A percentile compares a stretch with the other conserved stretches of the same genome.
These are phyloP conservation scores for Stagonosporopsis vannaccii DNA, from an alignment of 2,329 filamentous ascomycete species.

Conservation along the genomic window DNA sequence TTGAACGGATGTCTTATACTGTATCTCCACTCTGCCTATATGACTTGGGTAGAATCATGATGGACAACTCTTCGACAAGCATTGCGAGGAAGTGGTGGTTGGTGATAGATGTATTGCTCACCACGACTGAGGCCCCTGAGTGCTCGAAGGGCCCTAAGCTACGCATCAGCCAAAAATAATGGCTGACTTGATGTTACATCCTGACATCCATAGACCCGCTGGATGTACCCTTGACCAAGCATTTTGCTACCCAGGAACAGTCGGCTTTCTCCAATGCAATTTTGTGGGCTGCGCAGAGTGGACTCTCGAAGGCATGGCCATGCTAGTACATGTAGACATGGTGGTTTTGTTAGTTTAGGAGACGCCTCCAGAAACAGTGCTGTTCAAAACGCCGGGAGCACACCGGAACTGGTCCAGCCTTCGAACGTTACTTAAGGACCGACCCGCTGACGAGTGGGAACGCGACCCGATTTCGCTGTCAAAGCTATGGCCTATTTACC, in stretches of 20 bases:
- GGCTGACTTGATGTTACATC: neutral
- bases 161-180: neutral
- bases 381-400: slow-evolving; percentile 4
- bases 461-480: slow-evolving; percentile 12
- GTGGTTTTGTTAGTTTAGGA: slow-evolving; percentile 5
- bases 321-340: neutral
- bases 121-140: neutral
- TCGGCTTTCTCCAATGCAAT: neutral
- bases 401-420: slow-evolving; percentile 6
- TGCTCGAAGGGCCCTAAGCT: neutral
- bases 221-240: neutral
- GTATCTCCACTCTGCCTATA: neutral
- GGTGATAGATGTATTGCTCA: neutral
- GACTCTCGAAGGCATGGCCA: neutral
- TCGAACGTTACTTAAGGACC: slow-evolving; percentile 16
- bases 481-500: slow-evolving; percentile 15
- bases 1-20: neutral
- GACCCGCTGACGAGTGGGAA: slow-evolving; percentile 21
- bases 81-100: neutral
- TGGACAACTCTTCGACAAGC: neutral
- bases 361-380: slow-evolving; percentile 2
- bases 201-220: neutral
- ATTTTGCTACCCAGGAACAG: neutral
- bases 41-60: neutral
- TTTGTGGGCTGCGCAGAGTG: neutral